Base-by-base conservation (phyloP, 2,329 filamentous ascomycete genomes). In the Bertia moriformis region DNA sequence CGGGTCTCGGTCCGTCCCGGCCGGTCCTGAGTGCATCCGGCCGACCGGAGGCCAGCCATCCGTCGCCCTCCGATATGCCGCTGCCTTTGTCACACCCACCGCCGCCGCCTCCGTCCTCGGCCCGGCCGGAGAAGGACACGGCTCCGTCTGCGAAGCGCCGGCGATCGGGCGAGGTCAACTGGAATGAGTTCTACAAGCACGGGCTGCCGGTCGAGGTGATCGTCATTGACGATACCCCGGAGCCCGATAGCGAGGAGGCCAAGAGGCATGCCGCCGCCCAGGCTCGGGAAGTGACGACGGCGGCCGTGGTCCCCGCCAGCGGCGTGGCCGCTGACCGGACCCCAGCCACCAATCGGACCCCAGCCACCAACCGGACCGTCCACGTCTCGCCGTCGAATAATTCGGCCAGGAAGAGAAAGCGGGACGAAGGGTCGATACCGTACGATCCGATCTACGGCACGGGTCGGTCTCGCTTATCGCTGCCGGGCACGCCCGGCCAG, bases 161-260 rank as follows among this genome's bases (percentile, higher is more conserved):
- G 47, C 69, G 70, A 43, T 73, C 68, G 44, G 71, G 69, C 55
- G 68, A 76, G 47, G 80, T 83, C 38, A 78, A 91, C 58, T 91
- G 84, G 84, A 67, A 72, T 41, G 74, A 71, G 46, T 91, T 88
- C 53, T 89, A 87, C 58, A 81, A 80, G 54, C 88, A 89, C 56
- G 84, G 84, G 3, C 62, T 87, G 18, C 84, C 84, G 17, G 80
- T 85, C 54, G 84, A 89, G 62, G 77, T 91, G 53, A 89, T 91
- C 52, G 77, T 89, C 50, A 91, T 91, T 50, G 75, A 82, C 46
- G 68, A 67, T 47, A 77, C 74, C 3, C 81, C 80, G 38, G 69
- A 72, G 42, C 67, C 69, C 41, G 66, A 71, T 42, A 50, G 57
- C 38, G 56, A 60, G 37, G n/a, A n/a, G n/a, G n/a, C n/a, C n/a